Evolutionary conservation across 805 yeast species (phyloP), one percentile per base, ranked within the genome.

Genomic region (Metschnikowia borealis): DNA sequence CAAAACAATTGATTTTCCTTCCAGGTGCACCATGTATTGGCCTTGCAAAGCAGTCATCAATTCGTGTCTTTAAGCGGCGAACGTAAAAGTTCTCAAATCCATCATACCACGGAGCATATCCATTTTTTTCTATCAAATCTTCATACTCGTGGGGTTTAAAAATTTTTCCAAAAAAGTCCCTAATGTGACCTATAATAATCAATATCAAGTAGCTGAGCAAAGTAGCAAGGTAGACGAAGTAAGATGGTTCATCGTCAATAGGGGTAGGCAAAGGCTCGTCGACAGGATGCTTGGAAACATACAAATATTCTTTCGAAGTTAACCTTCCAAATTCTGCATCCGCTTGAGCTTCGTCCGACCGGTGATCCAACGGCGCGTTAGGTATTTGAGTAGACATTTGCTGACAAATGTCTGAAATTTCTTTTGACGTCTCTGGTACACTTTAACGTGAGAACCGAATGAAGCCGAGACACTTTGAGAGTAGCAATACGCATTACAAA

Each of bases 21-120:
- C 99, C 99, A 1, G 99, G 98, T 18, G 92, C 98, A 46, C 97
- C 98, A 52, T 87, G 86, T n/a, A 95, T 89, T 39, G 97, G 97
- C 65, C 96, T 83, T 1, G 95, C 89, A 67, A 94, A 94, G 68
- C 97, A 89, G 70, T 92, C 98, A 65, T 88, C 96, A 52, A 94
- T 81, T 69, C 96, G 86, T 59, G 79, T 81, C 67, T 94, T 91
- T 76, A 94, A 79, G 62, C 98, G 84, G 61, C 99, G 85, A 39
- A 91, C 85, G 68, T 91, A 94, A 66, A 94, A 95, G 55, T 88
- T 83, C 69, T 94, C 99, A 65, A 92, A 90, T 43, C 90, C 92
- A 23, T 94, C 87, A 61, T 86, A 87, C 86, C 96, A 87, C 29
- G 99, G 98, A 33, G 99, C 97, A 62, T 88, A 83, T 1, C 99